Conservation (phyloP, 1,139 yeast species). For the Hemisphaericaspora lyxosophila region DNA sequence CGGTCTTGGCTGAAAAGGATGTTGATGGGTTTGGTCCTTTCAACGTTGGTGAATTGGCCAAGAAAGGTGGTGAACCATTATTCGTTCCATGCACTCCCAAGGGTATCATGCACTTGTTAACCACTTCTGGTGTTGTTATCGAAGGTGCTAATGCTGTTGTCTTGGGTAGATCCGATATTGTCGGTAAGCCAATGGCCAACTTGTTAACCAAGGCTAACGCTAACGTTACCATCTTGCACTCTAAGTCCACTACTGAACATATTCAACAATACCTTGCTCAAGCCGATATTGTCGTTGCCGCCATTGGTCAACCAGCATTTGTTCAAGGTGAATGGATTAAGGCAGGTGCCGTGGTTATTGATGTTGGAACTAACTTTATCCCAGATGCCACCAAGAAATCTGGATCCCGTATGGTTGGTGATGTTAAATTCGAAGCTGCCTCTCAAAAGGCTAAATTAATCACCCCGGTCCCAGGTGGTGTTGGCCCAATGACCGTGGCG, state of each 20-base stretch:
- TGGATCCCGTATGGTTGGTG: constrained; percentile 90
- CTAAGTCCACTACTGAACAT: constrained; percentile 60
- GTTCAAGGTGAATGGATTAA: constrained; percentile 91
- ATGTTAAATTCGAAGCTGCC: constrained; percentile 78
- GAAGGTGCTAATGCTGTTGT: constrained; percentile 90
- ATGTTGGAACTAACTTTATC: constrained; percentile 92
- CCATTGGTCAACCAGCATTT: constrained; percentile 81
- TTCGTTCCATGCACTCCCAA: constrained; percentile 96
- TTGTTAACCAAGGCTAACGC: constrained; percentile 78
- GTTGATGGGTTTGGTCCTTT: constrained; percentile 94
- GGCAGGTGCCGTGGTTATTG: constrained; percentile 82
- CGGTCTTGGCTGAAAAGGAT: constrained; percentile 79
- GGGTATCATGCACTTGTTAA: constrained; percentile 81
- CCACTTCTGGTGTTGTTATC: constrained; percentile 58
- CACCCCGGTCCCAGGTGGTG: constrained; percentile 99
- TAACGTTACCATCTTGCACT: constrained; percentile 83
- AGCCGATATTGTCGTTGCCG: constrained; percentile 92
- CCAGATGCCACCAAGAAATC: constrained; percentile 74
- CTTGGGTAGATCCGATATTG: constrained; percentile 93
- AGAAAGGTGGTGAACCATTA: constrained; percentile 80
- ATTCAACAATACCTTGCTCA: constrained; percentile 57
- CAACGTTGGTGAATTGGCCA: constrained; percentile 90
- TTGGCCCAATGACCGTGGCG: constrained; percentile 99
- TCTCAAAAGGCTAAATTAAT: constrained; percentile 65
- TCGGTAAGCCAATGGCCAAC: constrained; percentile 89